Conservation (phyloP, 2,329 filamentous ascomycete species). For the Aspergillus ochraceus region DNA sequence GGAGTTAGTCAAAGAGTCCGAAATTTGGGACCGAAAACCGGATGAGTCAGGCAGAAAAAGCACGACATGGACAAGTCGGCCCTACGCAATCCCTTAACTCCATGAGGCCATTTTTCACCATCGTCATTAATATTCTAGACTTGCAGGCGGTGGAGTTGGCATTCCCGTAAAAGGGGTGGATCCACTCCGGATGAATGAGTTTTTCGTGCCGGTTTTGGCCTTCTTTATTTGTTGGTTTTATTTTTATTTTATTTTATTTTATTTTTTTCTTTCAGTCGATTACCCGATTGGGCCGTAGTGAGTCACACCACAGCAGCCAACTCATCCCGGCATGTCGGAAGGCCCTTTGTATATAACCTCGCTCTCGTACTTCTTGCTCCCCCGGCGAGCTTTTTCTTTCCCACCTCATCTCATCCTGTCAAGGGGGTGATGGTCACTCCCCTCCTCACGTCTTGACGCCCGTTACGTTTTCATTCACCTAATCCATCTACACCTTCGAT, state of each 20-base stretch:
- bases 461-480: slow-evolving; percentile 18
- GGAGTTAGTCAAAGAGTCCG: not conserved
- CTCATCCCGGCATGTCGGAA: slow-evolving; percentile 11
- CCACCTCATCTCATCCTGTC: slow-evolving; percentile 38
- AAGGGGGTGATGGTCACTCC: slow-evolving; percentile 40
- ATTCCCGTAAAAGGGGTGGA: not conserved
- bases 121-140: slow-evolving; percentile 13
- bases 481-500: slow-evolving; percentile 4
- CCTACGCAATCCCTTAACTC: slow-evolving; percentile 10
- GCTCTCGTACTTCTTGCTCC: not conserved
- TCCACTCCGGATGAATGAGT: not conserved
- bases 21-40: not conserved
- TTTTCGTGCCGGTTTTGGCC: not conserved
- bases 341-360: slow-evolving; percentile 9
- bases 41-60: not conserved
- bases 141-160: slow-evolving; percentile 11
- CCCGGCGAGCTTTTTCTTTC: slow-evolving; percentile 13
- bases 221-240: slow-evolving; percentile 3
- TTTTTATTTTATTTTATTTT: slow-evolving; percentile 4
- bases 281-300: slow-evolving; percentile 21
- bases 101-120: slow-evolving; percentile 23
- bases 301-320: slow-evolving; percentile 26
- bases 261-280: slow-evolving; percentile 10
- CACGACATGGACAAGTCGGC: slow-evolving; percentile 2
- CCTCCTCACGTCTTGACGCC: slow-evolving; percentile 16